Percentiles rank a stretch among this genome's conserved stretches.
Conservation (phyloP, 352 stramenopile genomes). For the Pythium chondricola region DNA sequence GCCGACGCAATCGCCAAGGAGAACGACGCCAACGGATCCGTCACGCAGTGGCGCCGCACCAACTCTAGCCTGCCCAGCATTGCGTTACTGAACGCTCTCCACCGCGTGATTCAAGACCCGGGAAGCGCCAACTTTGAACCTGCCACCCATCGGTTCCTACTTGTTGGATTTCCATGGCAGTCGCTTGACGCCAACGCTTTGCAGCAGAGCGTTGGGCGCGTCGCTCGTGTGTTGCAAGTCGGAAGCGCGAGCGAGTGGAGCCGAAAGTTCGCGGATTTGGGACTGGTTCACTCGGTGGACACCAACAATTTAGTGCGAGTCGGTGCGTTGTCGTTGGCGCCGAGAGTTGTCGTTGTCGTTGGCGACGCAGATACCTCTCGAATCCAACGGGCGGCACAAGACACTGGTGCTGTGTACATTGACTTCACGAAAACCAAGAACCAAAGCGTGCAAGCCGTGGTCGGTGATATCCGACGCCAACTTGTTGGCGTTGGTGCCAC, state of each 20-base stretch:
- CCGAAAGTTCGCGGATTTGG: conserved; percentile 4
- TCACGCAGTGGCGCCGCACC: conserved; percentile 28
- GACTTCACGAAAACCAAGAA: too few species aligned
- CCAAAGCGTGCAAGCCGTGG: too few species aligned
- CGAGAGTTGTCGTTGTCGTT: conserved; percentile 6
- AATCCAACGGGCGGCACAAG: not conserved
- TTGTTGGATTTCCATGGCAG: conserved; percentile 36
- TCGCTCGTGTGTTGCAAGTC: conserved; percentile 13
- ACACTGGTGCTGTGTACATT: conserved; percentile 7
- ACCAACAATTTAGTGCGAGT: not conserved
- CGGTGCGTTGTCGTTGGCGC: not conserved
- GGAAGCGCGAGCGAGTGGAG: not conserved
- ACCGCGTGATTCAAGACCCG: conserved; percentile 7
- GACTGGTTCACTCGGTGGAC: not conserved
- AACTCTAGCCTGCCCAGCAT: conserved; percentile 16
- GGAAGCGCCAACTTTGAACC: not conserved
- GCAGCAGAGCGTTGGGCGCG: conserved; percentile 21
- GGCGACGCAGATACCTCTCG: not conserved
- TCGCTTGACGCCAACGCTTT: conserved; percentile 20
- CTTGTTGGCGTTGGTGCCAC: too few species aligned
- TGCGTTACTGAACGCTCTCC: conserved; percentile 22
- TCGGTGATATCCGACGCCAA: too few species aligned
- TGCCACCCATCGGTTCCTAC: conserved; percentile 30
- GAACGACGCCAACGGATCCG: conserved; percentile 13
- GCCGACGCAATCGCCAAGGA: conserved; percentile 16